Percentiles rank a stretch among this genome's conserved stretches.
phyloP scores from a whole-genome alignment of 306 rosid genomes.

The Astragalus membranaceus region DNA sequence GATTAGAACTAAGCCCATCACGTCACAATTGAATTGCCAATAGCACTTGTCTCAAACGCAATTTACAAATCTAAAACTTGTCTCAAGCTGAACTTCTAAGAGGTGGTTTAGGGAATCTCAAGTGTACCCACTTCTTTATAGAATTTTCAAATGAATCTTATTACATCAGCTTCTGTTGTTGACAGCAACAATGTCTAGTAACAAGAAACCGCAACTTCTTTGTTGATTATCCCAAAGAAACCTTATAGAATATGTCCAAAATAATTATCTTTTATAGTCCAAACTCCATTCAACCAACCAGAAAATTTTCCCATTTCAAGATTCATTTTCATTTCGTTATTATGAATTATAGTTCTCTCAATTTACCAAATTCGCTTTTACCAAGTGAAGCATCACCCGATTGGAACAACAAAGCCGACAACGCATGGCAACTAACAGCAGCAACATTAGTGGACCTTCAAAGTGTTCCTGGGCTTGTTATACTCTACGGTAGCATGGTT shows the following conservation, averaged over 20 bases:
- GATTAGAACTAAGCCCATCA: background rate
- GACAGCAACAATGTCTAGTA: background rate
- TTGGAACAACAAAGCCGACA: constrained; percentile 73
- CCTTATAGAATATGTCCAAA: constrained; percentile 18
- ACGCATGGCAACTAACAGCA: constrained; percentile 61
- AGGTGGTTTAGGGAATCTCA: background rate
- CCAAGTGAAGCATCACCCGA: constrained; percentile 23
- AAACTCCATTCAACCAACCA: background rate
- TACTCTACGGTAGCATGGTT: constrained; percentile 62
- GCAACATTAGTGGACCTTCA: constrained; percentile 60
- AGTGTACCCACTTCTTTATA: background rate
- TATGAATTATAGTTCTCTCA: constrained; percentile 13
- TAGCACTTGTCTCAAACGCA: background rate
- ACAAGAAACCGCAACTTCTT: background rate
- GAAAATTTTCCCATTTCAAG: constrained; percentile 16
- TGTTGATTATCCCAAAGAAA: constrained; percentile 28
- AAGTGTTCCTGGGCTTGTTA: constrained; percentile 58
- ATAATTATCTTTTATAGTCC: constrained; percentile 16
- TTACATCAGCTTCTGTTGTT: background rate
- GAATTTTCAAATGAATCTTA: constrained; percentile 12
- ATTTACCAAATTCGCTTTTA: background rate
- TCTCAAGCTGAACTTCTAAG: background rate
- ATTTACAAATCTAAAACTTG: background rate
- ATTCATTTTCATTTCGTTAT: background rate
- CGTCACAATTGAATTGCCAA: background rate